Evolutionary conservation across 2,329 filamentous ascomycete genomes (phyloP).

Genomic region (Diplodia seriata): DNA sequence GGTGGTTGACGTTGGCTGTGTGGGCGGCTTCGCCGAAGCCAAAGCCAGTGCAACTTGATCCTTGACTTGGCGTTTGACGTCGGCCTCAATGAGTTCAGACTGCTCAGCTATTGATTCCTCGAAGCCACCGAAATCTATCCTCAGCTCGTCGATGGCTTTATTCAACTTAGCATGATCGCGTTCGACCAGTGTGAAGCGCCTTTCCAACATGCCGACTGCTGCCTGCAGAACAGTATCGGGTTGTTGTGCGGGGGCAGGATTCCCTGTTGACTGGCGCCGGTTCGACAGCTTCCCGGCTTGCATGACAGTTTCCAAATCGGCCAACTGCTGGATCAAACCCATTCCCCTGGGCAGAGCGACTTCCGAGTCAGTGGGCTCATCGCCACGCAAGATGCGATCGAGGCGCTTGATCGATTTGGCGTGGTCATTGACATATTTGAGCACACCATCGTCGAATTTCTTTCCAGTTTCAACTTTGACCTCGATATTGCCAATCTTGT

Average conservation of each 20-base stretch:
- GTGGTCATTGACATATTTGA: background rate
- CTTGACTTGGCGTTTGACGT: background rate
- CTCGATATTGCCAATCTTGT: background rate
- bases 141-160: background rate
- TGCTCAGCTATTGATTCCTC: background rate
- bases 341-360: background rate
- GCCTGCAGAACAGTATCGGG: background rate
- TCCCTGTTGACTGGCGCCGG: background rate
- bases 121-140: background rate
- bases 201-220: background rate
- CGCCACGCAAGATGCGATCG: background rate
- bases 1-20: background rate
- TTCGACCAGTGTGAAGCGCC: background rate
- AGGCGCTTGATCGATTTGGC: background rate
- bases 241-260: background rate
- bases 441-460: background rate
- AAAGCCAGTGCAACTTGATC: background rate
- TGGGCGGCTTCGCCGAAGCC: background rate
- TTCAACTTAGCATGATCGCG: background rate
- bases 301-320: background rate
- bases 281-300: background rate
- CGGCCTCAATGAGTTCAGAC: conserved; percentile 5
- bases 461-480: background rate
- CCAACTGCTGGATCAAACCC: background rate
- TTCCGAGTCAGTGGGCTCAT: background rate